Percentiles rank a stretch among this genome's conserved stretches.
These are phyloP conservation scores for Euptelea pleiosperma DNA, from an alignment of 164 flowering plant genomes.

Conservation along the genomic window DNA sequence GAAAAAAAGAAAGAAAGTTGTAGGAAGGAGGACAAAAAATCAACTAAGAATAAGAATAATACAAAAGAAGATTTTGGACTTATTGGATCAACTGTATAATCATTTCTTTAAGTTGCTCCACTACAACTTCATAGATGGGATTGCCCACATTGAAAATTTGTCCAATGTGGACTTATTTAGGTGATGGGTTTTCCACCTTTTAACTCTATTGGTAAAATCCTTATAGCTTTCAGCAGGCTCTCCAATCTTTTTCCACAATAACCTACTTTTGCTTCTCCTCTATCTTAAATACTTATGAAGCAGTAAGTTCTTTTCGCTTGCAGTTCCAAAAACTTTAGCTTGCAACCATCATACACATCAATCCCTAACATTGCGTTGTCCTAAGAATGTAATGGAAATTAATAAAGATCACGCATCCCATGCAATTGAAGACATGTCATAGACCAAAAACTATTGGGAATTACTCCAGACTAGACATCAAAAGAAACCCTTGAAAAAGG, in stretches of 20 bases:
- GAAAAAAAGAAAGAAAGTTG: no score
- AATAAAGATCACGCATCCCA: not conserved
- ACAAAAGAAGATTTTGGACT: no score
- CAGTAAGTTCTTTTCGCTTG: constrained; percentile 32
- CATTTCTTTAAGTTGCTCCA: no score
- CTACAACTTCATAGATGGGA: no score
- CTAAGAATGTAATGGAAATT: not conserved
- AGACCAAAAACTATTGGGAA: not conserved
- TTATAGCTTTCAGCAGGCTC: constrained; percentile 28
- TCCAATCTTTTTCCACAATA: constrained; percentile 31
- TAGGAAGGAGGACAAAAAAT: no score
- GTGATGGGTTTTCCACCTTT: no score
- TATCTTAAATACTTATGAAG: constrained; percentile 31
- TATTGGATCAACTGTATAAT: no score
- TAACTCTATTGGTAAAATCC: no score
- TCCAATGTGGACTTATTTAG: no score
- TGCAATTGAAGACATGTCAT: not conserved
- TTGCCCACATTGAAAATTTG: no score
- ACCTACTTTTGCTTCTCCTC: constrained; percentile 30
- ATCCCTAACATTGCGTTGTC: constrained; percentile 33
- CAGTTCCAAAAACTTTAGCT: constrained; percentile 30
- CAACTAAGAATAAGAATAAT: no score
- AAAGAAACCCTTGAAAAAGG: not conserved
- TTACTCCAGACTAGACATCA: not conserved
- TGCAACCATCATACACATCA: constrained; percentile 34